These are phyloP conservation scores for Pleurotus pulmonarius DNA, from an alignment of 768 basidiomycete species.

Conservation along the genomic window DNA sequence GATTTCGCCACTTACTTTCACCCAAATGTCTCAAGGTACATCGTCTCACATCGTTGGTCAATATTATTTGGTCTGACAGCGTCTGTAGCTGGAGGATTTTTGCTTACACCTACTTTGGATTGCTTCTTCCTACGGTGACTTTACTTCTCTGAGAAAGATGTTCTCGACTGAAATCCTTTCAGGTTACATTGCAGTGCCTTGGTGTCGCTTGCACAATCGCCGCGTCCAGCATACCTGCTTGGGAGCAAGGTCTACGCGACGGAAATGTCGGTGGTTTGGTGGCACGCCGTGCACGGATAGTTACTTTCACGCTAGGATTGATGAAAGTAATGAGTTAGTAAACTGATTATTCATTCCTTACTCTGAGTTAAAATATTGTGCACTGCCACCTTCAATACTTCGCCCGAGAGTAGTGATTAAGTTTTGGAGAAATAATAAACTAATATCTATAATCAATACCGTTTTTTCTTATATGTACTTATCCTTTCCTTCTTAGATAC, in stretches of 20 bases:
- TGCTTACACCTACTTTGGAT: constrained; percentile 60
- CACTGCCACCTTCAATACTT: too few relatives aligned
- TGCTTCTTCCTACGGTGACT: constrained; percentile 57
- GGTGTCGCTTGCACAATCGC: constrained; percentile 68
- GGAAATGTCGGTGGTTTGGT: constrained; percentile 69
- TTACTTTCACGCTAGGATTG: too few relatives aligned
- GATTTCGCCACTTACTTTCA: constrained; percentile 58
- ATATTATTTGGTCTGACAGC: not conserved
- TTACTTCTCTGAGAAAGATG: not conserved
- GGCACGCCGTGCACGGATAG: too few relatives aligned
- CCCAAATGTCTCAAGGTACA: constrained; percentile 36
- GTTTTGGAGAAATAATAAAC: too few relatives aligned
- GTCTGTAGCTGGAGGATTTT: constrained; percentile 50
- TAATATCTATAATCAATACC: too few relatives aligned
- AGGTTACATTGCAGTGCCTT: constrained; percentile 44
- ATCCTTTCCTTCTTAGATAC: too few relatives aligned
- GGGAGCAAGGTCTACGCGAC: constrained; percentile 48
- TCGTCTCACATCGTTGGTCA: not conserved
- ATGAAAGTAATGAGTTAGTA: too few relatives aligned
- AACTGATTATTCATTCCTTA: too few relatives aligned
- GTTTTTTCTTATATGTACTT: too few relatives aligned
- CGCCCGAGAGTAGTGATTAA: too few relatives aligned
- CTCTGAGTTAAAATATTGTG: too few relatives aligned
- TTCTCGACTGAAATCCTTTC: constrained; percentile 19
- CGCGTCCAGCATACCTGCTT: constrained; percentile 49